Conservation (phyloP, 106 monocot genomes). For the Phalaenopsis equestris region DNA sequence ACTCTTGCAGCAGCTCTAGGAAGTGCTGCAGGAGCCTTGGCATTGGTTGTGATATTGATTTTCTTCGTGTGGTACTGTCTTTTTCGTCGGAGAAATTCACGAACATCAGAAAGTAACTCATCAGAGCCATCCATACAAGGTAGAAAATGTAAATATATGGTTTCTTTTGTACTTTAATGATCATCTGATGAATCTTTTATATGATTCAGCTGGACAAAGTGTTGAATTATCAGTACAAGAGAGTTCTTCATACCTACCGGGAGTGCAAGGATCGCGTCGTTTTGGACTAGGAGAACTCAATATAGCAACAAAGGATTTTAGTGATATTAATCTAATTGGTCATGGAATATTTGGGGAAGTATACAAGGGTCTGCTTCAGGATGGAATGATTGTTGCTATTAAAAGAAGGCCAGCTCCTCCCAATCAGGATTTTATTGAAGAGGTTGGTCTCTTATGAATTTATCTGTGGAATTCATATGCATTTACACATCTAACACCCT, state of each 20-base stretch:
- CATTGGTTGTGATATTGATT: conserved; percentile 40
- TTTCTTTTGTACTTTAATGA: not conserved
- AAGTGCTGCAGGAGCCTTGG: conserved; percentile 68
- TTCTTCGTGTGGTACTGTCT: conserved; percentile 25
- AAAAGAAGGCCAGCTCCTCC: conserved; percentile 58
- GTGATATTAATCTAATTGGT: conserved; percentile 69
- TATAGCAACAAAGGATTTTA: conserved; percentile 75
- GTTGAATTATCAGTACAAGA: conserved; percentile 30
- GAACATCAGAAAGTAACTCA: conserved; percentile 67
- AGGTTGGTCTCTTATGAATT: conserved; percentile 32
- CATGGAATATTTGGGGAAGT: conserved; percentile 78
- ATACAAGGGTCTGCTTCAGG: conserved; percentile 89
- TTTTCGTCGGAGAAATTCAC: conserved; percentile 18
- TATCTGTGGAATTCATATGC: not conserved
- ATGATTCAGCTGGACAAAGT: conserved; percentile 35
- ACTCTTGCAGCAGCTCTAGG: conserved; percentile 63
- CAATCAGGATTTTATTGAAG: conserved; percentile 48
- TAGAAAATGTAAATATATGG: conserved; percentile 6
- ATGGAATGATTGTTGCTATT: conserved; percentile 81
- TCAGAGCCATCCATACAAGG: conserved; percentile 53
- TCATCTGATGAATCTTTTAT: not conserved
- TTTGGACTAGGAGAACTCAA: conserved; percentile 67
- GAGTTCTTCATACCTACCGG: conserved; percentile 24
- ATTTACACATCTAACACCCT: no score
- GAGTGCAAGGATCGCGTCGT: conserved; percentile 34